Evolutionary conservation across 2,329 filamentous ascomycete genomes (phyloP), one percentile per base, ranked within the genome.

Genomic region (Rutstroemia sp.): DNA sequence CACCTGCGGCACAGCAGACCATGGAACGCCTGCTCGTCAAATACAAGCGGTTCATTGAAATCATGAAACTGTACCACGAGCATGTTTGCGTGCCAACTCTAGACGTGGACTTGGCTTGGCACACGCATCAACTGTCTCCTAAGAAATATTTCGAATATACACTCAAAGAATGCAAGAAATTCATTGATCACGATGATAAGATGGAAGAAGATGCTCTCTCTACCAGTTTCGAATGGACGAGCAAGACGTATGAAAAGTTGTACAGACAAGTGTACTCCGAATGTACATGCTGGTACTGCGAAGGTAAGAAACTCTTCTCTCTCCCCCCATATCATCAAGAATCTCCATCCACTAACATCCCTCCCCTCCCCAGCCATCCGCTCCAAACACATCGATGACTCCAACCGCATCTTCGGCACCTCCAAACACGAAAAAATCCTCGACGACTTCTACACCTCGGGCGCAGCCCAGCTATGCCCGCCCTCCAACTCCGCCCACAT

Each of bases 231-330:
- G 82, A 84, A 66, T 88, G 82, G 80, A 95, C 89, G 0, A 82
- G 78, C 65, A 85, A 84, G 63, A 73, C 70, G 1, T 95, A 92
- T 68, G 81, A 88, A 63, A 80, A 81, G 27, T 70, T 73, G 14
- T 91, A 80, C 62, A 72, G 74, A 16, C 79, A 85, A 51, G 78
- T 88, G 4, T 95, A 92, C 68, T 85, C 80, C 1, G 85, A 88
- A 69, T 92, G 88, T 64, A 88, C 83, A 0, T 92, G 88, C 70
- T 92, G 88, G 87, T 90, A 92, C 69, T 95, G 89, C 71, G 89
- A 94, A 70, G 78, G 73, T 73, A 56, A 41, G 62, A 67, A 2
- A 30, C 8, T 10, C 8, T 4, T 21, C 19, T 17, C 27, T 17
- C 47, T 42, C 19, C 51, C 9, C 19, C 12, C 16, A 23, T 17